These are phyloP conservation scores for Coffea eugenioides DNA, from an alignment of 257 asterid species.

Conservation along the genomic window DNA sequence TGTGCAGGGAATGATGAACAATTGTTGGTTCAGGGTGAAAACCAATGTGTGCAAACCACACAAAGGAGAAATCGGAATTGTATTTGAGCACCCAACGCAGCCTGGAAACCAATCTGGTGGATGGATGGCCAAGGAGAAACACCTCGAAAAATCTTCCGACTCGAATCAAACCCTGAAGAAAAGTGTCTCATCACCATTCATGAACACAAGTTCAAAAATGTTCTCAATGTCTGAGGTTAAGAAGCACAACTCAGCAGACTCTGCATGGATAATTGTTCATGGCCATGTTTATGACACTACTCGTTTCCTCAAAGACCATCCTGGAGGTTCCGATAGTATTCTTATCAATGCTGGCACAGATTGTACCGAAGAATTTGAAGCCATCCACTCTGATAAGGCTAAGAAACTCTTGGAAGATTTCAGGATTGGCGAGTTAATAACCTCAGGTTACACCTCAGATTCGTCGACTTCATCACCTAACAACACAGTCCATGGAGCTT, in stretches of 20 bases:
- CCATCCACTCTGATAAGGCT: conserved; percentile 84
- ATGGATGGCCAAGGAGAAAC: conserved; percentile 92
- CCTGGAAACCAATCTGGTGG: conserved; percentile 90
- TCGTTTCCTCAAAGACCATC: conserved; percentile 76
- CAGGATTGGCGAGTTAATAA: conserved; percentile 72
- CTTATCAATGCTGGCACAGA: conserved; percentile 92
- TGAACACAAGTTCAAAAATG: conserved; percentile 66
- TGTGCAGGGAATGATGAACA: conserved; percentile 95
- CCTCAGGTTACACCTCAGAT: conserved; percentile 62
- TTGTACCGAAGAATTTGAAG: conserved; percentile 92
- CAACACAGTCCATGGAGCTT: conserved; percentile 67
- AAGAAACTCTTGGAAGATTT: conserved; percentile 69
- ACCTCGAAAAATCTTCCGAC: conserved; percentile 50
- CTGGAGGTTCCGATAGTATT: conserved; percentile 90
- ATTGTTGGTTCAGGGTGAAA: conserved; percentile 89
- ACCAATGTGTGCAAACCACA: conserved; percentile 75
- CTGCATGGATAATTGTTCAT: conserved; percentile 90
- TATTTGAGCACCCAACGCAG: conserved; percentile 93
- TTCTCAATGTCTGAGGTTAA: conserved; percentile 65
- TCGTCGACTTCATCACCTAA: conserved; percentile 66
- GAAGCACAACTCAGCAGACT: conserved; percentile 63
- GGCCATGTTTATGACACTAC: conserved; percentile 88
- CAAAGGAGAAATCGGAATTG: conserved; percentile 80
- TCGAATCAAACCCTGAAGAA: conserved; percentile 53
- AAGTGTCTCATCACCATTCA: conserved; percentile 78